Conservation (phyloP, 2,329 filamentous ascomycete genomes). For the Colletotrichum karsti region DNA sequence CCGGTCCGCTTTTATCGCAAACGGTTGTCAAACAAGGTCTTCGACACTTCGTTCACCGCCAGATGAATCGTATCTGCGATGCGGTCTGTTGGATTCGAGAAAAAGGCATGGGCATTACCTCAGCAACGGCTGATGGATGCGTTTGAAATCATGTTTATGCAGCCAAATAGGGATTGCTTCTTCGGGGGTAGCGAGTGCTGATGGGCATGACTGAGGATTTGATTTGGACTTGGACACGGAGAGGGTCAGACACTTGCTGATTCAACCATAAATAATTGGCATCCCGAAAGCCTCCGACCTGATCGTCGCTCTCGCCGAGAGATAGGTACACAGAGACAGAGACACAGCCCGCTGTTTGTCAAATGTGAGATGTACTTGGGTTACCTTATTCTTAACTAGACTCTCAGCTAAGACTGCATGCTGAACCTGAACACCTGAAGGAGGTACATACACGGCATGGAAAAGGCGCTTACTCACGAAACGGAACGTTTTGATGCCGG, state of each 20-base stretch:
- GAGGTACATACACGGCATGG: not conserved
- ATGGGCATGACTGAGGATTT: not conserved
- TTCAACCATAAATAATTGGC: not conserved
- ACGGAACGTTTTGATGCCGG: not conserved
- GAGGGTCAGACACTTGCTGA: conserved; percentile 16
- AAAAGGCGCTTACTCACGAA: not conserved
- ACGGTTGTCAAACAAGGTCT: conserved; percentile 20
- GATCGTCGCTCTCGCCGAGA: conserved; percentile 17
- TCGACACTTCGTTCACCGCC: conserved; percentile 26
- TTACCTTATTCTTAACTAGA: no score
- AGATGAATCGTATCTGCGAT: no score
- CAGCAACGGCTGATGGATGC: conserved; percentile 22
- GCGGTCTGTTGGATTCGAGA: no score
- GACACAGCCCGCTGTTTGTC: conserved; percentile 1
- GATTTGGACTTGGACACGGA: not conserved
- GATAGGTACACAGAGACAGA: not conserved
- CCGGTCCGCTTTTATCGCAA: conserved; percentile 12
- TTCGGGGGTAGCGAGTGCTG: not conserved
- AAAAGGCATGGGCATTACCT: conserved; percentile 28
- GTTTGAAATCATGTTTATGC: conserved; percentile 22
- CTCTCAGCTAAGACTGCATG: not conserved
- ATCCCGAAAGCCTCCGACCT: conserved; percentile 15
- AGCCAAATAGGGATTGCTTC: conserved; percentile 20
- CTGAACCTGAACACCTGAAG: no score
- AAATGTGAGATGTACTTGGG: no score